Evolutionary conservation across 2,329 filamentous ascomycete genomes (phyloP).

Genomic region (Grosmannia clavigera): DNA sequence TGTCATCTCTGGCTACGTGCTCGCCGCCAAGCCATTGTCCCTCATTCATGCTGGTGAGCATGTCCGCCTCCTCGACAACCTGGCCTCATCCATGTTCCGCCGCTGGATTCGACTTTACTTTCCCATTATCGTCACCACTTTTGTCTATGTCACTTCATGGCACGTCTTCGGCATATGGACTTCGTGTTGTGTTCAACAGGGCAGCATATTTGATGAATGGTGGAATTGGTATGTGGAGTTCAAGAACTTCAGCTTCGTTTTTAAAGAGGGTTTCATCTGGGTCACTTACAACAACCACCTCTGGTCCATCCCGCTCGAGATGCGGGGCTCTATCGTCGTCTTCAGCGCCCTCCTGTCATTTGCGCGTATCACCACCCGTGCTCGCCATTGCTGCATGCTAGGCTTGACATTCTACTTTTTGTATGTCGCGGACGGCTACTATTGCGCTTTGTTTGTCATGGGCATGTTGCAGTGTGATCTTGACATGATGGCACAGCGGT

Average conservation of each 20-base stretch:
- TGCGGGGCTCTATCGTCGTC: slow-evolving; percentile 50
- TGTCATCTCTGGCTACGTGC: slow-evolving; percentile 35
- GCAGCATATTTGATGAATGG: slow-evolving; percentile 33
- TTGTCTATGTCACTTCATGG: slow-evolving; percentile 39
- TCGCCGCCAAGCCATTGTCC: slow-evolving; percentile 36
- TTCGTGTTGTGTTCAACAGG: slow-evolving; percentile 23
- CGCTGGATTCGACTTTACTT: slow-evolving; percentile 37
- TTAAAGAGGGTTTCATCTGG: slow-evolving; percentile 44
- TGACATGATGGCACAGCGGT: slow-evolving; percentile 35
- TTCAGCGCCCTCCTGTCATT: slow-evolving; percentile 47
- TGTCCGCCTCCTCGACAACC: slow-evolving; percentile 27
- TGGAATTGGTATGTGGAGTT: slow-evolving; percentile 40
- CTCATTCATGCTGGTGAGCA: slow-evolving; percentile 32
- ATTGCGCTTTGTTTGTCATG: slow-evolving; percentile 45
- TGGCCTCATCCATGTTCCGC: slow-evolving; percentile 35
- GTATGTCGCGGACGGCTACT: slow-evolving; percentile 54
- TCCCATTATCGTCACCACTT: slow-evolving; percentile 41
- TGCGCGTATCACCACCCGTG: slow-evolving; percentile 38
- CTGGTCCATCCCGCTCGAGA: slow-evolving; percentile 53
- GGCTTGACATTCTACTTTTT: slow-evolving; percentile 51
- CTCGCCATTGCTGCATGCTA: slow-evolving; percentile 40
- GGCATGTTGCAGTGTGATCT: slow-evolving; percentile 53
- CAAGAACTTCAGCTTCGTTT: slow-evolving; percentile 60
- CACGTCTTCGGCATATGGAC: slow-evolving; percentile 39
- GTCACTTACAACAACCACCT: slow-evolving; percentile 45